These are phyloP conservation scores for Chimonanthus praecox DNA, from an alignment of 164 flowering plant genomes.

Conservation along the genomic window DNA sequence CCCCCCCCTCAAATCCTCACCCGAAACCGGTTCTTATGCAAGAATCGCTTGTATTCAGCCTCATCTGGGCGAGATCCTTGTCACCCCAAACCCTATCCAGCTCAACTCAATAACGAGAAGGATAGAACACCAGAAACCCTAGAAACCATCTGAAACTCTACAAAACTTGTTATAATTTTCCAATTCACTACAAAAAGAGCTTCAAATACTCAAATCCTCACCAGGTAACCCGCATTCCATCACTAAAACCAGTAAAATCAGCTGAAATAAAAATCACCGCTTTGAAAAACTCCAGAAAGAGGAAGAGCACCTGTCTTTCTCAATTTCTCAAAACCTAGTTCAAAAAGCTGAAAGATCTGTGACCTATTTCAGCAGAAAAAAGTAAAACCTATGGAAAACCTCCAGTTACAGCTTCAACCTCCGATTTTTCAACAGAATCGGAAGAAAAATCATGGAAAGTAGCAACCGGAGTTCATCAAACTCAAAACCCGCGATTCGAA, in stretches of 20 bases:
- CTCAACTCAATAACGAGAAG: background rate
- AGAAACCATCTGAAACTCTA: no score
- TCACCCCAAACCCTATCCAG: slow-evolving; percentile 19
- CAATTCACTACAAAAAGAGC: background rate
- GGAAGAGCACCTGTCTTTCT: background rate
- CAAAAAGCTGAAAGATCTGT: background rate
- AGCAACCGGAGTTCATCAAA: background rate
- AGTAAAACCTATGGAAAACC: background rate
- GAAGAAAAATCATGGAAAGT: background rate
- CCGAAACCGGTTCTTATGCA: slow-evolving; percentile 12
- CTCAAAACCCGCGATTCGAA: background rate
- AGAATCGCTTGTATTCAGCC: slow-evolving; percentile 7
- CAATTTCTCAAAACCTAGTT: background rate
- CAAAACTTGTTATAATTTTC: background rate
- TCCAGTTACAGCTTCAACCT: no score
- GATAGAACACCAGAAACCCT: background rate
- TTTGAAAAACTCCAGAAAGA: background rate
- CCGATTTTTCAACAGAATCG: background rate
- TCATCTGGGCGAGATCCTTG: slow-evolving; percentile 4
- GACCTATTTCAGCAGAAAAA: background rate
- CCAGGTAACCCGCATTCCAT: background rate
- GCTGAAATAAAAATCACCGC: background rate
- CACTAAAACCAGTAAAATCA: background rate
- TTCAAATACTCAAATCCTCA: background rate
- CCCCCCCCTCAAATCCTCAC: slow-evolving; percentile 21